These are phyloP conservation scores for Urochloa ruziziensis DNA, from an alignment of 176 grass and related monocot species.

Conservation along the genomic window DNA sequence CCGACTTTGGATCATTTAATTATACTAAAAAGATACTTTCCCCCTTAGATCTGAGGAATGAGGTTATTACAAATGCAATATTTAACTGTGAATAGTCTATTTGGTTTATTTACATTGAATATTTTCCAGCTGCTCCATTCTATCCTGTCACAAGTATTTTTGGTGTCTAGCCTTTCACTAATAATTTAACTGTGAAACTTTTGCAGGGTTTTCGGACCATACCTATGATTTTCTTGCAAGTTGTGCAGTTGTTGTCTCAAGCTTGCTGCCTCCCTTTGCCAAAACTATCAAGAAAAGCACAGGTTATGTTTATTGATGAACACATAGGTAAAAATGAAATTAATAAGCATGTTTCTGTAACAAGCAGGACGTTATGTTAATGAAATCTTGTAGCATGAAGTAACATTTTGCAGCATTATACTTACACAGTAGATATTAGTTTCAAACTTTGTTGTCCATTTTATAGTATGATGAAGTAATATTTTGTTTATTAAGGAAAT, in stretches of 20 bases:
- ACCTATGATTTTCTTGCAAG: conserved; percentile 93
- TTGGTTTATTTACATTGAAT: background rate
- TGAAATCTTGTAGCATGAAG: background rate
- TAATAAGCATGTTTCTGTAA: background rate
- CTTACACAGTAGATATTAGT: background rate
- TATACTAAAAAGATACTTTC: background rate
- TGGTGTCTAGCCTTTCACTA: background rate
- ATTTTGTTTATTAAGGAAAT: background rate
- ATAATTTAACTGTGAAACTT: conserved; percentile 4
- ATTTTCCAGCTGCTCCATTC: background rate
- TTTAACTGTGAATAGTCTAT: background rate
- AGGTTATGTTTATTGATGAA: conserved; percentile 16
- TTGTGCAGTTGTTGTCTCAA: conserved; percentile 99
- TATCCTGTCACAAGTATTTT: background rate
- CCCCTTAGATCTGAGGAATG: background rate
- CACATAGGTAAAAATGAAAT: background rate
- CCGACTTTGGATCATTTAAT: background rate
- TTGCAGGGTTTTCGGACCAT: conserved; percentile 36
- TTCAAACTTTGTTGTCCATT: background rate
- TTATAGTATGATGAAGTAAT: background rate
- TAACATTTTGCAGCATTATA: conserved; percentile 1
- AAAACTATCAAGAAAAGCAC: conserved; percentile 55
- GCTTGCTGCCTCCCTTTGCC: conserved; percentile 94
- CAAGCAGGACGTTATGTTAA: background rate
- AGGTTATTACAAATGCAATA: background rate